Conservation (phyloP, 257 asterid genomes). For the Hygrophila difformis region DNA sequence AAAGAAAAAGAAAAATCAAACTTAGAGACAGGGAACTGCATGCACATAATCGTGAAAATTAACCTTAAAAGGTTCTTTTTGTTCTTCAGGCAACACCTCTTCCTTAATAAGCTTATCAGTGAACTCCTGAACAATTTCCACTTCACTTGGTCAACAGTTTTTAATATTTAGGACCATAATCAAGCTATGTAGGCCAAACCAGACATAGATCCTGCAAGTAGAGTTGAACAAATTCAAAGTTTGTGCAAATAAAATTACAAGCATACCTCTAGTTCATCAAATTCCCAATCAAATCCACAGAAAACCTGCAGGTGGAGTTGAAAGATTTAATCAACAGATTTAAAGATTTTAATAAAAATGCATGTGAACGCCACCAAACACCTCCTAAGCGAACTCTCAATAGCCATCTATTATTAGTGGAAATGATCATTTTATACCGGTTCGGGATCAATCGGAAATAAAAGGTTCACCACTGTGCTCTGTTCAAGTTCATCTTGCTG, state of each 20-base stretch:
- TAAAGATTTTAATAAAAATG: too few relatives aligned
- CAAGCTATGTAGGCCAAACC: not conserved
- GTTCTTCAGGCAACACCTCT: conserved; percentile 42
- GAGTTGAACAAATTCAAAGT: too few relatives aligned
- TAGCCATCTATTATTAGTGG: too few relatives aligned
- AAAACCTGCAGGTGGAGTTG: conserved; percentile 46
- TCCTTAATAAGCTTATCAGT: conserved; percentile 56
- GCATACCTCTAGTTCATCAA: conserved; percentile 81
- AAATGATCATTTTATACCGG: too few relatives aligned
- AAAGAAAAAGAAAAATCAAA: not conserved
- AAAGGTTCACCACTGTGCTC: conserved; percentile 53
- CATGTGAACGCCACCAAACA: too few relatives aligned
- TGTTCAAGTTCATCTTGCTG: conserved; percentile 70
- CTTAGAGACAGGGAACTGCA: conserved; percentile 4
- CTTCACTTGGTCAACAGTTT: not conserved
- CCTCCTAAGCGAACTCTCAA: too few relatives aligned
- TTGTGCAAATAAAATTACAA: conserved; percentile 4
- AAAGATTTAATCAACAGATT: too few relatives aligned
- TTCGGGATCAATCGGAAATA: conserved; percentile 70
- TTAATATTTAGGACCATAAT: not conserved
- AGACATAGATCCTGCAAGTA: too few relatives aligned
- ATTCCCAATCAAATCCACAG: conserved; percentile 88
- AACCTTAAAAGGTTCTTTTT: conserved; percentile 55
- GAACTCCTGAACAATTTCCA: conserved; percentile 43
- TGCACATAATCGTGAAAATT: conserved; percentile 10